Evolutionary conservation across 768 basidiomycete species (phyloP), one percentile per base, ranked within the genome.

Genomic region (Rubroboletus pulcherrimus): DNA sequence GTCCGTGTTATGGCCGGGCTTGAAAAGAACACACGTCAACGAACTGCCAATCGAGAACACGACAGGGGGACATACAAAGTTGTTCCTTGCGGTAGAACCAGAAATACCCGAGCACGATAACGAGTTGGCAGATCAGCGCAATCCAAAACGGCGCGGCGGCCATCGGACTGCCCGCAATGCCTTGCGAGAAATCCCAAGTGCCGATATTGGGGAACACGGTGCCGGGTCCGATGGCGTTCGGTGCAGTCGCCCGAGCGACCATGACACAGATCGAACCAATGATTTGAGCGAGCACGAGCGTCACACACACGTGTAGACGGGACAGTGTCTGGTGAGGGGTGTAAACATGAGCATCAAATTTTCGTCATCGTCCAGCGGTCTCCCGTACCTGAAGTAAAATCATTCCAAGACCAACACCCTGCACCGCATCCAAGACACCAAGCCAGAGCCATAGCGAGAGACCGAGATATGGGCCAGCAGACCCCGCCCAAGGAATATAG

Each of bases 61-160:
- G 14, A 54, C 11, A 10, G 7, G 26, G 7, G 9, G 2, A 47
- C 88, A 50, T 68, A 89, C 89, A 73, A 57, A 96, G 82, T 70
- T 96, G 93, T 73, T 96, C 93, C 75, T 92, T 93, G 71, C 93
- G 85, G 74, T 95, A 96, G 83, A 96, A 95, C 91, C 91, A 91
- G 78, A 94, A 93, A 76, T 96, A 96, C 21, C 93, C 93, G 57
- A 86, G 72, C 55, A 95, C 91, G 66, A 96, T 93, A 61, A 93
- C 71, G 51, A 96, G 66, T 68, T 93, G 91, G 68, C 84, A 89
- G 7, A 84, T 63, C 53, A 91, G 75, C 44, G 91, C 91, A 49
- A 94, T 73, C 93, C 93, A 96, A 78, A 96, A 96, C 43, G 89
- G 79, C 52, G 91, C 86, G 15, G 81, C 77, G 19, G 87, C 89